Conservation (phyloP, 306 rosid genomes). For the Mimosa pudica region DNA sequence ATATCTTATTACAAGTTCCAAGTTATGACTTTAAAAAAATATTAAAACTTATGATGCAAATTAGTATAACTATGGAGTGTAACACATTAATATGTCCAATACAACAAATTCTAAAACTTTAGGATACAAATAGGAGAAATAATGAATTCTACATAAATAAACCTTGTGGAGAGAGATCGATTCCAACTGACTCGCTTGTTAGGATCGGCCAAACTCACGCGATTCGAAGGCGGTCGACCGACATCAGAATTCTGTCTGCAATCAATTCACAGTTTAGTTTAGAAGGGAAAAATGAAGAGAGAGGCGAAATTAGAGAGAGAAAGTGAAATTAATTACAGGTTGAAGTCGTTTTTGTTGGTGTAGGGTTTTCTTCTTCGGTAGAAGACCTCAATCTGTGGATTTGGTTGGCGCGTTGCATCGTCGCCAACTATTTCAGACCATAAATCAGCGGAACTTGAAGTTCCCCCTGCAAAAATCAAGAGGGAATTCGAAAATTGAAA, state of each 20-base stretch:
- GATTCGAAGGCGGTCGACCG: slow-evolving; percentile 27
- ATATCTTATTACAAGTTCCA: background rate
- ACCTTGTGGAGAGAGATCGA: slow-evolving; percentile 90
- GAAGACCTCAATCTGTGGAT: slow-evolving; percentile 45
- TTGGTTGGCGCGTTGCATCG: slow-evolving; percentile 37
- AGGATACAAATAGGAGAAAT: background rate
- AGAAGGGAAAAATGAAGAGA: background rate
- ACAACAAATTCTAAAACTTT: background rate
- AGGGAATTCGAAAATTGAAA: background rate
- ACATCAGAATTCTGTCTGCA: slow-evolving; percentile 43
- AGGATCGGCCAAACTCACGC: slow-evolving; percentile 62
- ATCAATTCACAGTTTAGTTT: background rate
- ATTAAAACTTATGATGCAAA: background rate
- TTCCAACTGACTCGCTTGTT: slow-evolving; percentile 82
- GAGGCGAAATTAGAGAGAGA: background rate
- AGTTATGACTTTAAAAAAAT: background rate
- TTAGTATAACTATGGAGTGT: background rate
- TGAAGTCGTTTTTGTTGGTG: slow-evolving; percentile 27
- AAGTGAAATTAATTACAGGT: slow-evolving; percentile 43
- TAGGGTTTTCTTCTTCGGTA: slow-evolving; percentile 63
- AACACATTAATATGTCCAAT: background rate
- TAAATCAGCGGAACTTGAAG: slow-evolving; percentile 40
- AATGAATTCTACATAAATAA: background rate
- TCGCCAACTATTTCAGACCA: slow-evolving; percentile 63
- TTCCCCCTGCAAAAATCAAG: slow-evolving; percentile 24